phyloP scores from a whole-genome alignment of 441 rosid genomes.

The Arabidopsis lyrata region DNA sequence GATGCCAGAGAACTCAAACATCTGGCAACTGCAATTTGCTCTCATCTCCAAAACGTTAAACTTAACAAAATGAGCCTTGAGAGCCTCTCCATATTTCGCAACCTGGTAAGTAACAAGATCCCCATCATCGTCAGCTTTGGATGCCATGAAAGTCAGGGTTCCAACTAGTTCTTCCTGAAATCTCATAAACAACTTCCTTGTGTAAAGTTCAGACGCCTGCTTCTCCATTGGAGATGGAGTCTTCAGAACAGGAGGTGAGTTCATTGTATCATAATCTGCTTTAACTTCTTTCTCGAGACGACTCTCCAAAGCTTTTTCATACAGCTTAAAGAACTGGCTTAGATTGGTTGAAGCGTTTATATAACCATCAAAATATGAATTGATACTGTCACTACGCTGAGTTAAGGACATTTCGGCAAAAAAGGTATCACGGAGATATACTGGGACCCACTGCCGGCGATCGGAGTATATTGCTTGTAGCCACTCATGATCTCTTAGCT shows the following conservation, averaged over 20 bases:
- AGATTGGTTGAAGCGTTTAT: constrained; percentile 82
- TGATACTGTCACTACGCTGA: constrained; percentile 81
- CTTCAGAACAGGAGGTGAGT: constrained; percentile 70
- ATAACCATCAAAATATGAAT: constrained; percentile 89
- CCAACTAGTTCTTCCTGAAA: constrained; percentile 97
- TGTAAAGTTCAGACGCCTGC: constrained; percentile 87
- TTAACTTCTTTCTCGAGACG: constrained; percentile 87
- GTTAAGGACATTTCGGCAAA: constrained; percentile 88
- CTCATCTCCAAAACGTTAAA: constrained; percentile 83
- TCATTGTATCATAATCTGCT: constrained; percentile 90
- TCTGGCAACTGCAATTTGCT: constrained; percentile 92
- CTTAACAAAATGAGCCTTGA: constrained; percentile 70
- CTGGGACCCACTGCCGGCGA: constrained; percentile 91
- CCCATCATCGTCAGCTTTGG: constrained; percentile 82
- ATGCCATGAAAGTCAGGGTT: constrained; percentile 86
- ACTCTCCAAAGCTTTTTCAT: constrained; percentile 85
- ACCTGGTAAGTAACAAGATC: constrained; percentile 72
- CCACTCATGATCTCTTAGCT: constrained; percentile 88
- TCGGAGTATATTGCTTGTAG: constrained; percentile 71
- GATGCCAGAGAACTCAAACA: constrained; percentile 95
- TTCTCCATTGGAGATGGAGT: constrained; percentile 99
- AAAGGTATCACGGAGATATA: constrained; percentile 79
- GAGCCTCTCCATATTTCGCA: constrained; percentile 86
- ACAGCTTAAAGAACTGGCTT: constrained; percentile 79
- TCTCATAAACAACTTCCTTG: constrained; percentile 74